phyloP scores from a whole-genome alignment of 2,329 filamentous ascomycete genomes.

The Seiridium unicorne region DNA sequence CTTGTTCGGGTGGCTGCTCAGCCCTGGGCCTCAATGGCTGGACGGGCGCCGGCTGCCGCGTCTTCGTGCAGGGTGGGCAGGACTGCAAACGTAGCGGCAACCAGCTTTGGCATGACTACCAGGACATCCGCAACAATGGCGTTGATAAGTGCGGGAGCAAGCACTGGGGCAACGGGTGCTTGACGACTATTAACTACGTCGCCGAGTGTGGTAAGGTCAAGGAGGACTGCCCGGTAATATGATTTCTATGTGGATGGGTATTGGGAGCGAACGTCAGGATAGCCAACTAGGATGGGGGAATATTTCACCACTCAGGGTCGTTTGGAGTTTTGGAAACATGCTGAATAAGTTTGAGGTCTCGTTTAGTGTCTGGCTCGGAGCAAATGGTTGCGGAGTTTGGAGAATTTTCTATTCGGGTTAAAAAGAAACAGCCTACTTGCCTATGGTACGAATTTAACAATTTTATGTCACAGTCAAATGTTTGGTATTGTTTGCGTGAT shows the following conservation, averaged over 20 bases:
- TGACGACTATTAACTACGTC: conserved; percentile 10
- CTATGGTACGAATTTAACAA: too few species aligned
- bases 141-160: conserved; percentile 11
- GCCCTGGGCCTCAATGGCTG: not conserved
- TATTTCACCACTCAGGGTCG: not conserved
- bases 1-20: not conserved
- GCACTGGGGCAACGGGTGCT: conserved; percentile 12
- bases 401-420: not conserved
- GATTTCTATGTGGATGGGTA: not conserved
- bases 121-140: conserved; percentile 11
- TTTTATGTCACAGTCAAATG: too few species aligned
- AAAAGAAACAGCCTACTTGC: too few species aligned
- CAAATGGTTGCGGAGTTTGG: not conserved
- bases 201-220: not conserved
- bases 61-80: not conserved
- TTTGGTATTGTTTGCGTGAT: too few species aligned
- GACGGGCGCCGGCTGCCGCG: not conserved
- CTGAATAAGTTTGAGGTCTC: not conserved
- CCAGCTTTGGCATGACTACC: conserved; percentile 14
- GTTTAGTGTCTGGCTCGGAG: too few species aligned
- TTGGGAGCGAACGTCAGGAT: not conserved
- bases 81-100: conserved; percentile 14
- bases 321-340: not conserved
- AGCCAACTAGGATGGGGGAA: not conserved
- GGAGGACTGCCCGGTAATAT: not conserved